Conservation (phyloP, 164 flowering plant species). For the Amborella trichopoda region DNA sequence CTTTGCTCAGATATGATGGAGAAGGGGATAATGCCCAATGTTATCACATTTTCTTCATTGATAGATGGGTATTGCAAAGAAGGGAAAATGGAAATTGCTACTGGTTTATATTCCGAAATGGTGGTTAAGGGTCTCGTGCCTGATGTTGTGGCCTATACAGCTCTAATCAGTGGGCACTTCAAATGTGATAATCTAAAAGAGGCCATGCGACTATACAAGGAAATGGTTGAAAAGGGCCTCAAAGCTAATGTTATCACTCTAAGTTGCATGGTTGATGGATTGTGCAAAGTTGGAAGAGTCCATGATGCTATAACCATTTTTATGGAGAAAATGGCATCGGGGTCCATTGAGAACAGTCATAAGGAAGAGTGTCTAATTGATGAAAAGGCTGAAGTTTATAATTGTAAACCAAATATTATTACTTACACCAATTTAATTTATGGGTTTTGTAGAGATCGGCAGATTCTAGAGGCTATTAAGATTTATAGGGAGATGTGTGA, state of each 20-base stretch:
- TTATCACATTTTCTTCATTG: slow-evolving; percentile 47
- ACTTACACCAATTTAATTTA: slow-evolving; percentile 41
- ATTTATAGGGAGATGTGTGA: slow-evolving; percentile 54
- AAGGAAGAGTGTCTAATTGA: not conserved
- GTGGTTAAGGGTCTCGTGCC: slow-evolving; percentile 48
- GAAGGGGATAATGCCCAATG: slow-evolving; percentile 46
- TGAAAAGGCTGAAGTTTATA: slow-evolving; percentile 4
- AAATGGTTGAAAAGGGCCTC: slow-evolving; percentile 41
- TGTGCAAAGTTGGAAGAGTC: slow-evolving; percentile 50
- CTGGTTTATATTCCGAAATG: slow-evolving; percentile 66
- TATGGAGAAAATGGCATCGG: slow-evolving; percentile 17
- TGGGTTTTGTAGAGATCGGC: slow-evolving; percentile 46
- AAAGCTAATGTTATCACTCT: slow-evolving; percentile 40
- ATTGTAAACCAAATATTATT: slow-evolving; percentile 24
- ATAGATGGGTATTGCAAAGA: slow-evolving; percentile 54
- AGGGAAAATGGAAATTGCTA: slow-evolving; percentile 46
- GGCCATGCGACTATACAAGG: slow-evolving; percentile 38
- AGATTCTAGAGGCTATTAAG: slow-evolving; percentile 40
- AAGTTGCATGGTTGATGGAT: slow-evolving; percentile 51
- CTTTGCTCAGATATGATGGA: slow-evolving; percentile 51
- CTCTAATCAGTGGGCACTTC: slow-evolving; percentile 56
- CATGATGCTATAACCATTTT: slow-evolving; percentile 37
- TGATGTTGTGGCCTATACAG: slow-evolving; percentile 57
- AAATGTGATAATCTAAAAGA: slow-evolving; percentile 41
- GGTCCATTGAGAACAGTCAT: not conserved